Evolutionary conservation across 2,329 filamentous ascomycete genomes (phyloP).

Genomic region (Scedosporium dehoogii): DNA sequence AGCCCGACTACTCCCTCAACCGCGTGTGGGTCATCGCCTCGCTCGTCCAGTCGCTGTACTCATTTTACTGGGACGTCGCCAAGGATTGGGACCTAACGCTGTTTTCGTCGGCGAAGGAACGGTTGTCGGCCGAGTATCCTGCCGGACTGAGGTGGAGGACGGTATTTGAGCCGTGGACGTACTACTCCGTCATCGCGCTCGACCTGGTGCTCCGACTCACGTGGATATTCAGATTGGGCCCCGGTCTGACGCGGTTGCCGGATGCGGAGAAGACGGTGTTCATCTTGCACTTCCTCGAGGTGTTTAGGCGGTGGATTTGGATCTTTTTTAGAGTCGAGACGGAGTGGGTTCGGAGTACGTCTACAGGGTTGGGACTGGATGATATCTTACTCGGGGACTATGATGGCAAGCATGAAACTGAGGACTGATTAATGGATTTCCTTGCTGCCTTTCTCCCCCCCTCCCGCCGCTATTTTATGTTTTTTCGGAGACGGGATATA

Average conservation of each 20-base stretch:
- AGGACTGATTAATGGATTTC: conserved; percentile 16
- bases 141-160: conserved; percentile 69
- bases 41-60: conserved; percentile 77
- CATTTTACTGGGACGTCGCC: conserved; percentile 97
- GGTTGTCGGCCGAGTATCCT: conserved; percentile 55
- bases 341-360: conserved; percentile 64
- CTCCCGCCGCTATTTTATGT: too few relatives aligned
- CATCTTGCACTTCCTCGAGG: conserved; percentile 75
- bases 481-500: neutral
- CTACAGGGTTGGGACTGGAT: conserved; percentile 45
- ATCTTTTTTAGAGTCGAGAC: conserved; percentile 93
- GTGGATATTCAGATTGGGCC: conserved; percentile 81
- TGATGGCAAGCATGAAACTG: conserved; percentile 45
- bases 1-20: conserved; percentile 32
- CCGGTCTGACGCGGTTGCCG: conserved; percentile 71
- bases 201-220: conserved; percentile 80
- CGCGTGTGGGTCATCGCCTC: conserved; percentile 62
- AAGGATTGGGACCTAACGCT: conserved; percentile 95
- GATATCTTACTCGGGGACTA: conserved; percentile 70
- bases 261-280: conserved; percentile 88
- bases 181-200: conserved; percentile 70
- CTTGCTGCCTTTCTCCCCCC: neutral
- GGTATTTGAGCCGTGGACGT: conserved; percentile 62
- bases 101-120: conserved; percentile 50
- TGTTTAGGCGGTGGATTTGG: conserved; percentile 88